Base-by-base conservation (phyloP, 2,329 filamentous ascomycete genomes). In the Ascochyta viciae-villosae region DNA sequence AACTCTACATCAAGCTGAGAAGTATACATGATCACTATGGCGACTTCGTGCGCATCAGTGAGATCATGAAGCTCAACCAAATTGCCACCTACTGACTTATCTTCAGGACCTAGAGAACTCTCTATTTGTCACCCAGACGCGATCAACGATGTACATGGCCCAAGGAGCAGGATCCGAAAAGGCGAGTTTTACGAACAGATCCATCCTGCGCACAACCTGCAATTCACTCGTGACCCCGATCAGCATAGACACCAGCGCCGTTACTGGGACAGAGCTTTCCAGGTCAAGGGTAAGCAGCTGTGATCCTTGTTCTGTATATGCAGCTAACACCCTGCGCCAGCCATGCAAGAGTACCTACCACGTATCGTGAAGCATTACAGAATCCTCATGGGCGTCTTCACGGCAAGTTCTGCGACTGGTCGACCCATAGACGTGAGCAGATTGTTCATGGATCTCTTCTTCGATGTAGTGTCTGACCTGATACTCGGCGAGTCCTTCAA, bases 181-280 rank as follows among this genome's bases (percentile, higher is more conserved):
- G 65, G 61, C 2, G 50, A 64, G 5, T 74, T 63, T 33, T 73
- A 73, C 38, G 59, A 64, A n/a, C 54, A 62, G 3, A 57, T 57
- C 4, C 19, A 62, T 16, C 60, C 57, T n/a, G 51, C 63, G 3
- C 38, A 50, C 12, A 65, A 46, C 16, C 50, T 73, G 13, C 66
- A 71, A 13, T 52, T 65, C 29, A 70, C 54, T 19, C 63, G 71
- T 10, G 54, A 71, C 40, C 37, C 45, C 19, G n/a, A 38, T 2
- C 61, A 57, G 39, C 70, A 73, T 41, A 61, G 57, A 23, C 19
- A 57, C 24, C 58, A 64, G 19, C 67, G 71, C 27, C 54, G 51
- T n/a, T 52, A 63, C 22, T 73, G 70, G 70, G 69, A 72, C 41
- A 63, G 60, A 15, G 66, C 58, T 3, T 72, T 75, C 16, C 63